These are phyloP conservation scores for Lodderomyces orthopsilosis DNA, from an alignment of 1,139 yeast species.

Conservation along the genomic window DNA sequence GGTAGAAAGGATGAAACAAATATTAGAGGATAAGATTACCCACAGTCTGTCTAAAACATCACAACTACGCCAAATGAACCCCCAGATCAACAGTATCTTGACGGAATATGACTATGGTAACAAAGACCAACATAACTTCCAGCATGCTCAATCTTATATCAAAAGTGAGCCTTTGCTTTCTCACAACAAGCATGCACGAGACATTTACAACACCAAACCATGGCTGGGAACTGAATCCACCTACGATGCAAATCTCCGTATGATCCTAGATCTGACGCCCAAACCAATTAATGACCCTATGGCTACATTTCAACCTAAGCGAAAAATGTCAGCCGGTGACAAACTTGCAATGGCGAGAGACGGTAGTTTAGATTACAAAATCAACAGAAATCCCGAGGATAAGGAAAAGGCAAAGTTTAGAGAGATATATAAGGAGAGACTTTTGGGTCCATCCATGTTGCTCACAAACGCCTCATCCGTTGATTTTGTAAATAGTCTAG, in stretches of 20 bases:
- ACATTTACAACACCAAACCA: slow-evolving; percentile 45
- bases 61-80: slow-evolving; percentile 14
- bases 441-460: slow-evolving; percentile 57
- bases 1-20: slow-evolving; percentile 26
- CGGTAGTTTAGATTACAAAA: slow-evolving; percentile 59
- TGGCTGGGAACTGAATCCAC: slow-evolving; percentile 68
- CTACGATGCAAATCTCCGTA: slow-evolving; percentile 53
- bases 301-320: slow-evolving; percentile 11
- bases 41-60: slow-evolving; percentile 11
- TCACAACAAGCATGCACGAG: slow-evolving; percentile 48
- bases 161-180: slow-evolving; percentile 29
- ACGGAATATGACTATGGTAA: slow-evolving; percentile 13
- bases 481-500: slow-evolving; percentile 57
- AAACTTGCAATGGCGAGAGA: slow-evolving; percentile 63
- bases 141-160: slow-evolving; percentile 19
- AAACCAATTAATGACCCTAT: slow-evolving; percentile 37
- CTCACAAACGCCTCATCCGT: slow-evolving; percentile 30
- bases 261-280: slow-evolving; percentile 59
- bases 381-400: slow-evolving; percentile 32
- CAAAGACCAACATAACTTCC: not conserved
- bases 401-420: slow-evolving; percentile 52
- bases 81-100: slow-evolving; percentile 14
- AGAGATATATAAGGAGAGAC: slow-evolving; percentile 61
- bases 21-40: slow-evolving; percentile 27
- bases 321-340: slow-evolving; percentile 22